Base-by-base conservation (phyloP, 2,329 filamentous ascomycete species). In the Paraconiothyrium sp. region DNA sequence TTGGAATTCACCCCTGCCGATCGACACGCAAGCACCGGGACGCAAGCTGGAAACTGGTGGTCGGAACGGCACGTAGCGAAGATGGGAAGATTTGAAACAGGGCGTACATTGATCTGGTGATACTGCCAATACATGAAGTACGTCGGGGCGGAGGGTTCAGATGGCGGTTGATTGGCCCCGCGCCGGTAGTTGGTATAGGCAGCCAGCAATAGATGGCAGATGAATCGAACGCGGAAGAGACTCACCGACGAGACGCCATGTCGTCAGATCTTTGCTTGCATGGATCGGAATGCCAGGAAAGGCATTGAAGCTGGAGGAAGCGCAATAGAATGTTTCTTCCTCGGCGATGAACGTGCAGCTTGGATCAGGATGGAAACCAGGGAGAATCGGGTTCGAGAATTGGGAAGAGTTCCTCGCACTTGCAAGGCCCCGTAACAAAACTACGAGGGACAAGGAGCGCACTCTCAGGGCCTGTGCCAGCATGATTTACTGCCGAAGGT, bases 221-320 rank as follows among this genome's bases (percentile, higher is more conserved):
- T 4, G 20, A 37, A 46, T 14, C 44, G 32, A 57, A 34, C 20
- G 48, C 16, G 47, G 37, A 43, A 11, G 4, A 34, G 41, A 65
- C 69, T 62, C 61, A 57, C 78, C 77, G 39, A 82, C 76, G 7
- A 82, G 76, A 59, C 81, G 83, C 84, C 84, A 87, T 56, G 82
- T 81, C 16, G 78, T 65, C 20, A 88, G 69, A 66, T 87, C 84
- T 57, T 78, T 80, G n/a, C 81, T 85, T 1, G 83, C 83, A 66
- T 86, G 82, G 22, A 87, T 80, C 0, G 84, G 84, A 5, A 86
- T 73, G 0, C 84, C 84, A 0, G 85, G 84, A 64, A 86, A 86
- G 0, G 79, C 76, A 57, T 83, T 81, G 65, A 86, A 87, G 1
- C 82, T 85, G 0, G 84, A 86, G 0, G 82, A 83, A 2, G 80